These are phyloP conservation scores for Hypholoma sublateritium DNA, from an alignment of 768 basidiomycete genomes.

Conservation along the genomic window DNA sequence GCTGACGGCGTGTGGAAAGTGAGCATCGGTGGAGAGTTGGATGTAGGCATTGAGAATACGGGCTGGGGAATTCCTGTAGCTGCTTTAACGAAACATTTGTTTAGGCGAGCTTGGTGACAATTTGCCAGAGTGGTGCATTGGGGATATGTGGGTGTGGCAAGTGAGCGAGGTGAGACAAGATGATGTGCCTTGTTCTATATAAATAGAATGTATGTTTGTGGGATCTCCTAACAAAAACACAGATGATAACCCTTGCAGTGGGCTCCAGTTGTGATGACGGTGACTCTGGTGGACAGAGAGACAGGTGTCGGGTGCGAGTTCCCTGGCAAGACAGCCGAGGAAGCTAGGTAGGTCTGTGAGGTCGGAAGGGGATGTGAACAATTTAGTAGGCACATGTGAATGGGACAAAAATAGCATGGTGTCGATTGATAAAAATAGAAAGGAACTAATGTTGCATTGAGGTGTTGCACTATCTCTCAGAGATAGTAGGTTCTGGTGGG, in stretches of 20 bases:
- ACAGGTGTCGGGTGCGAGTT: too few species aligned
- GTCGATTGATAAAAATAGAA: too few species aligned
- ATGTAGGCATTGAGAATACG: background rate
- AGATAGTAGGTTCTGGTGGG: too few species aligned
- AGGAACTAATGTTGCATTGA: too few species aligned
- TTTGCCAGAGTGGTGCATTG: background rate
- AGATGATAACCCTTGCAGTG: slow-evolving; percentile 8
- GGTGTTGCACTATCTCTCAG: too few species aligned
- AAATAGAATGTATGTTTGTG: background rate
- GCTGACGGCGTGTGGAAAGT: background rate
- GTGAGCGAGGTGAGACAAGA: background rate
- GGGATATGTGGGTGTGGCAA: background rate
- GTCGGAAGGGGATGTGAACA: too few species aligned
- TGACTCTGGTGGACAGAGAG: background rate
- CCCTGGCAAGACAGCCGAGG: too few species aligned
- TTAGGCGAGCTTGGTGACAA: background rate
- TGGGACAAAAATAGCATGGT: too few species aligned
- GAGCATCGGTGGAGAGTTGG: background rate
- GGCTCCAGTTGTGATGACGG: slow-evolving; percentile 9
- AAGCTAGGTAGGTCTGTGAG: too few species aligned
- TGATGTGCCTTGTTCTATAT: background rate
- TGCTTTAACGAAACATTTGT: background rate
- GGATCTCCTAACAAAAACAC: background rate
- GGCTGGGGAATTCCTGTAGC: background rate
- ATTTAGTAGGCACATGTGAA: too few species aligned